Conservation (phyloP, 1,284 basidiomycete genomes). For the Takashimella tepidaria region DNA sequence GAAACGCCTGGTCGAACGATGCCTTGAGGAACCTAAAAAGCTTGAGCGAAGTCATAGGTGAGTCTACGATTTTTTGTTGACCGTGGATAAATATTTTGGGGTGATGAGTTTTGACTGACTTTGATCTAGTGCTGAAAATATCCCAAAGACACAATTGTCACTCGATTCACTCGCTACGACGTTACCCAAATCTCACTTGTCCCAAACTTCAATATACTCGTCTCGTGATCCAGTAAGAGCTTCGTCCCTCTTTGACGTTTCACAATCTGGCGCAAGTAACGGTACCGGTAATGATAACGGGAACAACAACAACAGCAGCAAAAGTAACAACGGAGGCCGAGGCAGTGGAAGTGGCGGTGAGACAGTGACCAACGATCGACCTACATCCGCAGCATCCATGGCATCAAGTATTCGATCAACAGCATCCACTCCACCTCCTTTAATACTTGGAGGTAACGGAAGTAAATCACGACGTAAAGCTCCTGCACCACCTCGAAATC, state of each 20-base stretch:
- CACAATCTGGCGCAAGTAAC: neutral
- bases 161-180: conserved; percentile 31
- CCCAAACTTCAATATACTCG: conserved; percentile 30
- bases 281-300: neutral
- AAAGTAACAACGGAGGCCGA: no score
- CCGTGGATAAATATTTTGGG: neutral
- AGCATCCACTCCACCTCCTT: conserved; percentile 7
- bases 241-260: conserved; percentile 38
- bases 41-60: conserved; percentile 38
- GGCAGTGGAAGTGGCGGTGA: no score
- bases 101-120: no score
- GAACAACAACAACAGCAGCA: no score
- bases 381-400: conserved; percentile 8
- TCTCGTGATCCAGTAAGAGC: conserved; percentile 36
- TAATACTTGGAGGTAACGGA: neutral
- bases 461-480: conserved; percentile 19
- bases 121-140: conserved; percentile 26
- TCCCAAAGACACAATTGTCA: conserved; percentile 25
- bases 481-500: conserved; percentile 32
- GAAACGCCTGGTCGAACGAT: conserved; percentile 83
- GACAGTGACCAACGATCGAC: no score
- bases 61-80: conserved; percentile 1
- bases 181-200: conserved; percentile 17
- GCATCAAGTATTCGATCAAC: neutral
- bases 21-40: conserved; percentile 53